These are phyloP conservation scores for Zygoascus hellenicus DNA, from an alignment of 1,139 yeast genomes.

Conservation along the genomic window DNA sequence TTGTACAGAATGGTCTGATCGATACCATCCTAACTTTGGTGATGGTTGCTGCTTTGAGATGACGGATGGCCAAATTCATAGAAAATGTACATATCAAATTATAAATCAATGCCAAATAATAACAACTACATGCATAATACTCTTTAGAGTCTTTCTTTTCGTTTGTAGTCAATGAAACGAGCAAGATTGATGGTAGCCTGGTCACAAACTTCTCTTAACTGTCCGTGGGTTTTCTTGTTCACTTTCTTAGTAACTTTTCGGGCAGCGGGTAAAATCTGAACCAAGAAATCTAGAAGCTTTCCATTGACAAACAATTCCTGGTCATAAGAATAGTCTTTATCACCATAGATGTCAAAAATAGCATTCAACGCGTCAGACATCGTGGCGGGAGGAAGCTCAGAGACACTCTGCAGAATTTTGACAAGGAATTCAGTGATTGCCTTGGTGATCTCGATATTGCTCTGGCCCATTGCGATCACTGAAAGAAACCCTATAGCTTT, in stretches of 20 bases:
- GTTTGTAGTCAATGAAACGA: conserved; percentile 62
- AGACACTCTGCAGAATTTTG: conserved; percentile 30
- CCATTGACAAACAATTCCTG: conserved; percentile 56
- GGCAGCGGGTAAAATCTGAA: conserved; percentile 43
- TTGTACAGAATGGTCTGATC: conserved; percentile 27
- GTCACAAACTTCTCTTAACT: conserved; percentile 58
- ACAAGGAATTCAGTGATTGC: conserved; percentile 23
- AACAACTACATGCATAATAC: conserved; percentile 9
- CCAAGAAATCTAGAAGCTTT: conserved; percentile 44
- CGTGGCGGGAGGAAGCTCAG: conserved; percentile 33
- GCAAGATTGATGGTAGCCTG: conserved; percentile 63
- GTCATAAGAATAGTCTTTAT: conserved; percentile 61
- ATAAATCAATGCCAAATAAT: neutral
- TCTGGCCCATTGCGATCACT: conserved; percentile 43
- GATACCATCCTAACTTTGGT: conserved; percentile 20
- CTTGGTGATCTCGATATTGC: conserved; percentile 42
- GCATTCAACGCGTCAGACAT: conserved; percentile 58
- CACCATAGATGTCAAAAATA: conserved; percentile 79
- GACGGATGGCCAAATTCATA: neutral
- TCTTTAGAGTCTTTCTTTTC: conserved; percentile 6
- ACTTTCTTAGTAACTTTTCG: conserved; percentile 53
- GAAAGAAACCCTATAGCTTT: conserved; percentile 48
- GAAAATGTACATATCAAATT: conserved; percentile 8
- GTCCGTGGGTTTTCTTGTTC: conserved; percentile 58
- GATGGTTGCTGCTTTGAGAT: conserved; percentile 5